Conservation (phyloP, 441 rosid genomes). For the Gossypium armourianum region DNA sequence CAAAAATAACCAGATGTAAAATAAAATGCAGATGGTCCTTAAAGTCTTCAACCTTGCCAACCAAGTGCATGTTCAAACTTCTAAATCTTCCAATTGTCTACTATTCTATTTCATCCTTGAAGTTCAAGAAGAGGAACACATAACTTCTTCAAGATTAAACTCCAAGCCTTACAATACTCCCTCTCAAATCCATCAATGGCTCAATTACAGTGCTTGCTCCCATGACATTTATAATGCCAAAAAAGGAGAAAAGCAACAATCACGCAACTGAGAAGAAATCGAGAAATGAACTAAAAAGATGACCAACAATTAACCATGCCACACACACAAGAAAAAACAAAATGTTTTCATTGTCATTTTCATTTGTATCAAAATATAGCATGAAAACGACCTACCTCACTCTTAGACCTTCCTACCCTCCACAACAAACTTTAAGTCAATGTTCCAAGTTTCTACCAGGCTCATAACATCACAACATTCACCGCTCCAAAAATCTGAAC, state of each 20-base stretch:
- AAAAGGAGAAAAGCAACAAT: background rate
- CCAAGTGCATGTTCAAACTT: background rate
- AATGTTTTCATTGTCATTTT: background rate
- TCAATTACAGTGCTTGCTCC: background rate
- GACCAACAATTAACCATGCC: background rate
- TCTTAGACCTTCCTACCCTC: background rate
- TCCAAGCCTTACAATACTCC: background rate
- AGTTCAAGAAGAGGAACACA: background rate
- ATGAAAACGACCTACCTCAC: background rate
- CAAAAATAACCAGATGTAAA: background rate
- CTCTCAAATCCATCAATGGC: background rate
- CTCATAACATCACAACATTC: background rate
- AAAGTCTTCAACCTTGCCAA: constrained; percentile 2
- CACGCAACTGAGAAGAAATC: background rate
- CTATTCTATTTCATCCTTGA: background rate
- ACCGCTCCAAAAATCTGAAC: background rate
- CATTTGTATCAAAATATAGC: background rate
- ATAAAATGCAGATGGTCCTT: background rate
- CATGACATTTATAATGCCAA: constrained; percentile 6
- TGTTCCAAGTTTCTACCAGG: constrained; percentile 1
- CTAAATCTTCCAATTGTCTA: background rate
- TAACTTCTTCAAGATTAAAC: background rate
- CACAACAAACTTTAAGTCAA: constrained; percentile 2
- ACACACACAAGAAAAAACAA: background rate
- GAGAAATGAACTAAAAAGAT: background rate